A percentile compares a stretch with the other conserved stretches of the same genome.
These are phyloP conservation scores for Lachancea cidri DNA, from an alignment of 805 yeast genomes.

Conservation along the genomic window DNA sequence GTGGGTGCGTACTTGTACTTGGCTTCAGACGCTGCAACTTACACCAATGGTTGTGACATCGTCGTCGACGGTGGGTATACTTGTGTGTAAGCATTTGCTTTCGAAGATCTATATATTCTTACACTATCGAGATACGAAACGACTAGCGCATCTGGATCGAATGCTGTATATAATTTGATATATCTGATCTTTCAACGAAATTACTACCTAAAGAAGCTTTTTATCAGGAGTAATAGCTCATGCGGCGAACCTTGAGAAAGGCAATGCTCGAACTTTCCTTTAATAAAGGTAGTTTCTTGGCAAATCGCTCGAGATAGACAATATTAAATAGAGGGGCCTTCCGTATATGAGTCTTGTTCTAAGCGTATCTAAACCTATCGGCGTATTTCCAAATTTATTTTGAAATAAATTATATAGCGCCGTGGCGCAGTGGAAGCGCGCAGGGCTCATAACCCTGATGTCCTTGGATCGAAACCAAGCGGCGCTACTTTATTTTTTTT, in stretches of 20 bases:
- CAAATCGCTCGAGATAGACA: too few relatives aligned
- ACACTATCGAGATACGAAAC: not conserved
- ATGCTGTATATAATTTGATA: not conserved
- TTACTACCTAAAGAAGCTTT: too few relatives aligned
- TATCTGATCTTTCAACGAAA: not conserved
- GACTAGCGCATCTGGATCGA: not conserved
- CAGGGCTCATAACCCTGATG: slow-evolving; percentile 99
- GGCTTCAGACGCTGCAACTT: slow-evolving; percentile 78
- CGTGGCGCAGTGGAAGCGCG: slow-evolving; percentile 99
- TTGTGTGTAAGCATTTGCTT: slow-evolving; percentile 8
- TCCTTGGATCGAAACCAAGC: slow-evolving; percentile 96
- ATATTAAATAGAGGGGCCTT: too few relatives aligned
- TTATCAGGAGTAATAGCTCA: too few relatives aligned
- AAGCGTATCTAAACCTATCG: too few relatives aligned
- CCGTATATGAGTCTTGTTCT: too few relatives aligned
- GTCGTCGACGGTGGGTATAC: slow-evolving; percentile 67
- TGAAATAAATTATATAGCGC: slow-evolving; percentile 52
- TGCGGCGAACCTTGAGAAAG: too few relatives aligned
- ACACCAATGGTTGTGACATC: slow-evolving; percentile 73
- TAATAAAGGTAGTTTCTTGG: too few relatives aligned
- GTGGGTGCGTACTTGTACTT: slow-evolving; percentile 75
- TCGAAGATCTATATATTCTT: not conserved
- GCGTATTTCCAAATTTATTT: too few relatives aligned
- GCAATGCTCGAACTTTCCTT: too few relatives aligned
- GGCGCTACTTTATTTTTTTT: slow-evolving; percentile 54